Evolutionary conservation across 306 rosid species (phyloP), one percentile per base, ranked within the genome.

Genomic region (Boehmeria nivea): DNA sequence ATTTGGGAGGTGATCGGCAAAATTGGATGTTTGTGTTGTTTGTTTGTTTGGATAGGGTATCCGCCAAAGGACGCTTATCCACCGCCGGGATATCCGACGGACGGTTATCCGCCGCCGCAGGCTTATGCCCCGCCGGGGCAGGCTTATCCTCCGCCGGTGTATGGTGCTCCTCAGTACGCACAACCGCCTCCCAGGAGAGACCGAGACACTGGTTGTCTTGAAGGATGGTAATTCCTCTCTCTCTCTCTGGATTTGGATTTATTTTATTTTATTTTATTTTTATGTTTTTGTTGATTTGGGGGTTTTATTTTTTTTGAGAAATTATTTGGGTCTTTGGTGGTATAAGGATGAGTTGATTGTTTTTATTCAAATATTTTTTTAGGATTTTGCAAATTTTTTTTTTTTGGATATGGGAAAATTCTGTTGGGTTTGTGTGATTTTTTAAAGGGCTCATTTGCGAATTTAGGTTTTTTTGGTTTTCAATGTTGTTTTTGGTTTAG

Each of bases 41-140:
- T 19, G 3, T 9, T 49, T 33, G n/a, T 21, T 18, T 23, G 45
- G 6, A 31, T 36, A 87, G 94, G 96, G 54, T 87, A 84, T 56
- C 96, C 98, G 60, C 82, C 86, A 2, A 91, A 91, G 52, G 95
- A 82, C 37, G 89, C 75, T 26, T 80, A 80, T 49, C 81, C 96
- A 1, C 94, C 88, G 4, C 77, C 67, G 12, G 74, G 71, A 0
- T 86, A 74, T 25, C 72, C 80, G 6, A 43, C 68, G 0, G 70
- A 64, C 0, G 75, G 65, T 2, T 74, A 74, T 34, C 56, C 64
- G 50, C 56, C 64, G 50, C 72, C 38, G 5, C 72, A 64, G 25
- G 68, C 81, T 42, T 88, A 31, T 31, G 8, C 36, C 8, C 36
- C 45, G 45, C 45, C 45, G 15, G 16, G 79, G 6, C 87, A 70